Evolutionary conservation across 805 yeast species (phyloP).

Genomic region (Candida namnaoensis): DNA sequence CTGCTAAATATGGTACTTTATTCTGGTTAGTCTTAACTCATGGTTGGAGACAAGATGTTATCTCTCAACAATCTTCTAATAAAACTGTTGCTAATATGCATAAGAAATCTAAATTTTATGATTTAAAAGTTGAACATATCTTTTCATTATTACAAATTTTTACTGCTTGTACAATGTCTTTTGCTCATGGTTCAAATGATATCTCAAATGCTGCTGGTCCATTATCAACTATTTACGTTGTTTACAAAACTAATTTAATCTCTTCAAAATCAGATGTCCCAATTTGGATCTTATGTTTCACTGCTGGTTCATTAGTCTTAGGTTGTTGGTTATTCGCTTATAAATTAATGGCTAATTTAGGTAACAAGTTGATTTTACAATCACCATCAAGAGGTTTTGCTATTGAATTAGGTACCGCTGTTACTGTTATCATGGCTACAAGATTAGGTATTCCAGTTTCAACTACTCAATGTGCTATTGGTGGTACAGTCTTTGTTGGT

Average conservation of each 20-base stretch:
- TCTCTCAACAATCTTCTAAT: constrained; percentile 37
- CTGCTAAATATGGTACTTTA: constrained; percentile 45
- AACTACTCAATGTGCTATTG: constrained; percentile 73
- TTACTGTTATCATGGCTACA: constrained; percentile 69
- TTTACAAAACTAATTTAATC: constrained; percentile 47
- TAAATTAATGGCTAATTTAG: constrained; percentile 59
- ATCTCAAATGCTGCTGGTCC: constrained; percentile 77
- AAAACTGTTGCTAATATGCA: constrained; percentile 44
- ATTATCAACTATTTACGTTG: constrained; percentile 50
- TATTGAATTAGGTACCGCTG: constrained; percentile 71
- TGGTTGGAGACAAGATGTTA: constrained; percentile 61
- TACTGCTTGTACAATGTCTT: constrained; percentile 74
- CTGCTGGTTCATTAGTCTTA: constrained; percentile 57
- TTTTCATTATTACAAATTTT: constrained; percentile 62
- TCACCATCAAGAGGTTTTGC: constrained; percentile 75
- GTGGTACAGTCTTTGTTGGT: constrained; percentile 72
- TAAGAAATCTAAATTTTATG: constrained; percentile 52
- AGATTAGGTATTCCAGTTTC: constrained; percentile 65
- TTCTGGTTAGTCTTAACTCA: constrained; percentile 41
- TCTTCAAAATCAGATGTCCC: constrained; percentile 49
- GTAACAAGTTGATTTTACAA: constrained; percentile 66
- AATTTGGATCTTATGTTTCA: constrained; percentile 59
- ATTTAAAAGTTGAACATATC: constrained; percentile 60
- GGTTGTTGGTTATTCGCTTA: constrained; percentile 71
- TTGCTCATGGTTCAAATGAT: constrained; percentile 79